Evolutionary conservation across 2,329 filamentous ascomycete genomes (phyloP), one percentile per base, ranked within the genome.

Genomic region (Beauveria varroae): DNA sequence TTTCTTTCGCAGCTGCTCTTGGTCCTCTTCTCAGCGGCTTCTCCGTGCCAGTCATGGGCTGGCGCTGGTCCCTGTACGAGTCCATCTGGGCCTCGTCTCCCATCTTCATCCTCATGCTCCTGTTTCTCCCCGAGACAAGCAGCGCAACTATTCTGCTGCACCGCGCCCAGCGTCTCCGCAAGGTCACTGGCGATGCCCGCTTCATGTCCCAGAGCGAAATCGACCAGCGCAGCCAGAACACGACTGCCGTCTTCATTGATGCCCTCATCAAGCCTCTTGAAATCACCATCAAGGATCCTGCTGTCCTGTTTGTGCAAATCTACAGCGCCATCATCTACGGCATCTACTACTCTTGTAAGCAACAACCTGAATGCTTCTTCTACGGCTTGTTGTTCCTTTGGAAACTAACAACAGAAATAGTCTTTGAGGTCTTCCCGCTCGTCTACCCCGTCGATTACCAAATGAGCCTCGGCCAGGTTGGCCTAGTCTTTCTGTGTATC

Each of bases 61-160:
- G 85, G 85, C 77, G 84, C n/a, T 88, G 85, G 85, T 81, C 82
- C 0, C 74, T 85, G 12, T 86, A 82, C 76, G 83, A 87, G 67
- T 82, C 87, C 60, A 75, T 88, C 61, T 88, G 84, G 84, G 77
- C 82, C 20, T 76, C 83, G 0, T 79, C 76, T 0, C 85, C 85
- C 0, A 69, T 86, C 49, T 80, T 87, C 65, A 64, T 87, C n/a
- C 59, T 81, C 57, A 82, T 89, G 79, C 80, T 87, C 67, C 67
- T 86, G 64, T 78, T 84, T 64, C 79, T 89, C 26, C 87, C 87
- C 0, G 86, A 90, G 74, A 89, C 87, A 0, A 81, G 76, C 59
- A 71, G 79, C 0, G 73, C 78, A 8, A 87, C 79, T 63, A 85
- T 89, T 66, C 79, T 89, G 3, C 77, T 85, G 52, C 81, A 80